Base-by-base conservation (phyloP, 202 grass and related monocot genomes). In the Digitaria exilis region DNA sequence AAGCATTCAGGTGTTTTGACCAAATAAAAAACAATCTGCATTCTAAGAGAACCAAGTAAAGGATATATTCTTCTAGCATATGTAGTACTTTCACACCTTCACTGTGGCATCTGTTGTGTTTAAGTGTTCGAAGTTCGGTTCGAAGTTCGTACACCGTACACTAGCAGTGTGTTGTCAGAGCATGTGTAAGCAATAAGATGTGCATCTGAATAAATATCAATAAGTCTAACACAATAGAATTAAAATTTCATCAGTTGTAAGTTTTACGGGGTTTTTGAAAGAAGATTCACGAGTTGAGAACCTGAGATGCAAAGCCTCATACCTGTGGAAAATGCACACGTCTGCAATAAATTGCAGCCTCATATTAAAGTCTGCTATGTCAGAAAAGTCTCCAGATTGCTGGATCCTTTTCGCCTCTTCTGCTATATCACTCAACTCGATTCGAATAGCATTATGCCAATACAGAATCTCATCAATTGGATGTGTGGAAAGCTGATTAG, bases 401-500 rank as follows among this genome's bases (percentile, higher is more conserved):
- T 94, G 93, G 37, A 98, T 94, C 65, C 70, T 92, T 85, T 91
- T 96, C 12, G 93, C 90, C 29, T 89, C 93, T 19, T 92, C 71
- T 79, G 83, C 85, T 78, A 98, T 96, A 83, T 90, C 89, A 79
- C 81, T 58, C 30, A 98, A 73, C 84, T 98, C 96, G 73, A 83
- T 79, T 44, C 83, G 84, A 44, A 98, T 94, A 81, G 96, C 96
- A 73, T 91, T 87, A 57, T 98, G 96, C 96, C 96, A 98, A 87
- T 82, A 87, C 89, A 98, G 85, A 57, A 98, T 98, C 77, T 96
- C 96, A 83, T 98, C 91, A 90, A 98, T 98, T 67, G 96, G 96
- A 83, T 92, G 84, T 35, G 76, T 21, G 16, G 9, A 48, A 66
- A 68, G 58, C 42, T 74, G 46, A 76, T 26, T 87, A 78, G 91